Base-by-base conservation (phyloP, 1,284 basidiomycete genomes). In the Melampsora larici-populina region DNA sequence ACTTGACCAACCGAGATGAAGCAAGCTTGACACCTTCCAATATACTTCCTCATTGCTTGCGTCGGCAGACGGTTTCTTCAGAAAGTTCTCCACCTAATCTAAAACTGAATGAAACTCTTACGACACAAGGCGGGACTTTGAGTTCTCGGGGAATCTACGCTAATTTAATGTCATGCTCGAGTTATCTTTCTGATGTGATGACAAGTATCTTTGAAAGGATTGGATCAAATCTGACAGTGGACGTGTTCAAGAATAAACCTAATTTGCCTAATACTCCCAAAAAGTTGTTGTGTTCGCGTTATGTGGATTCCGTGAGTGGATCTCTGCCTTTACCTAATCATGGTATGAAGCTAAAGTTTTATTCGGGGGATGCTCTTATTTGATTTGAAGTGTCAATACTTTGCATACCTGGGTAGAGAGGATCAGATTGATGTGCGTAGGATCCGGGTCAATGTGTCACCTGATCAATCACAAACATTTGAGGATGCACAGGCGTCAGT, bases 11-110 rank as follows among this genome's bases (percentile, higher is more conserved):
- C 33, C 62, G 65, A 36, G 65, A 66, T 24, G 72, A 66, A n/a
- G 60, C n/a, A 24, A 46, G 17, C 46, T 46, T 55, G 43, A 74
- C 72, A 15, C 72, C 72, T 26, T 74, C 72, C 31, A 74, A 74
- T 51, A 15, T 48, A 26, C 46, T 62, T 9, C 48, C 36, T 29
- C 55, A 58, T 9, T 29, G 55, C 55, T 21, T 58, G 29, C 40
- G 40, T 43, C 11, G n/a, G 29, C 17, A 58, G 55, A 58, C 29
- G 11, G 55, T 65, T 15, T 7, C 29, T 65, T 49, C 62, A n/a
- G 60, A 66, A 36, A 17, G 17, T n/a, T 65, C 60, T 31, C 63
- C 48, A 74, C 15, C 26, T 13, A 26, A 65, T 1, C 8, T 43
- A 31, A 66, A 49, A 33, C 13, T 26, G 18, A 11, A 40, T 40